These are phyloP conservation scores for Arachis stenosperma DNA, from an alignment of 306 rosid genomes.

Conservation along the genomic window DNA sequence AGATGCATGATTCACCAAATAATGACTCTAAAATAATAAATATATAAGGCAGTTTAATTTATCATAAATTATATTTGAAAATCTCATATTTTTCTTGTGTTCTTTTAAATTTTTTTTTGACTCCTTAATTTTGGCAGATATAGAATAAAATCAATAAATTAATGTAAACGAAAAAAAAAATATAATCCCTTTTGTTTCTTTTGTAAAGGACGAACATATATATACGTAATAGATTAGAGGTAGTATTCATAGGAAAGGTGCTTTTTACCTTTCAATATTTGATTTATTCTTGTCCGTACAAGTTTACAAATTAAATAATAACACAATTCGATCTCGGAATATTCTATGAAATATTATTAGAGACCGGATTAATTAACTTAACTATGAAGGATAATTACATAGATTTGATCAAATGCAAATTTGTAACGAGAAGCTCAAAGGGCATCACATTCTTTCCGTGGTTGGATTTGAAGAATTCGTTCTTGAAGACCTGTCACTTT, in stretches of 20 bases:
- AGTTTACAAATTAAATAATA: not conserved
- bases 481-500: slow-evolving; percentile 1
- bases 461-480: slow-evolving; percentile 13
- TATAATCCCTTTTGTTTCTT: not conserved
- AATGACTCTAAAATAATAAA: too few relatives aligned
- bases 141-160: not conserved
- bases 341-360: not conserved
- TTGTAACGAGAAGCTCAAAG: not conserved
- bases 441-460: not conserved
- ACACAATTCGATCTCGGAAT: not conserved
- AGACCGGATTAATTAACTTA: slow-evolving; percentile 31
- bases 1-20: too few relatives aligned
- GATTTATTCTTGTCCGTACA: not conserved
- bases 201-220: not conserved
- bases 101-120: not conserved
- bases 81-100: not conserved
- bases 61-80: slow-evolving; percentile 14
- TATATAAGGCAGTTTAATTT: not conserved
- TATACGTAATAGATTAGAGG: not conserved
- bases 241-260: not conserved
- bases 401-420: not conserved
- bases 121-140: not conserved
- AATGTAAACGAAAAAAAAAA: not conserved
- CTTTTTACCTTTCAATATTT: slow-evolving; percentile 16
- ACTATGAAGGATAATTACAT: slow-evolving; percentile 20